Evolutionary conservation across 371 early-diverging fungal genomes (phyloP).

Genomic region (Apophysomyces variabilis): DNA sequence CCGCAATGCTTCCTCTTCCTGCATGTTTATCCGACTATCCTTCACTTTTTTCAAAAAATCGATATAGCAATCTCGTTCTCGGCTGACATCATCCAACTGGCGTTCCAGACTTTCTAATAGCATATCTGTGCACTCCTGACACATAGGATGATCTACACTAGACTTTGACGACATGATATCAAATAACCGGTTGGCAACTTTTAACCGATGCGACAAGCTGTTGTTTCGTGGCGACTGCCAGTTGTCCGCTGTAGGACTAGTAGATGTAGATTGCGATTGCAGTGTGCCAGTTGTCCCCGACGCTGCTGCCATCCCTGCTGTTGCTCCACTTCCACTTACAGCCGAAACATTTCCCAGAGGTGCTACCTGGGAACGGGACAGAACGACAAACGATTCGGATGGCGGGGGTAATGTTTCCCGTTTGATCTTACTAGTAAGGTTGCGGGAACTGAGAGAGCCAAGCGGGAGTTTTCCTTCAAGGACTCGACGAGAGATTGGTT

Average conservation of each 20-base stretch:
- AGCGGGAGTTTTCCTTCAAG: conserved; percentile 1
- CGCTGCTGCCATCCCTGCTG: conserved; percentile 4
- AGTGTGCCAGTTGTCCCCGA: background rate
- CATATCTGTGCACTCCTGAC: conserved; percentile 88
- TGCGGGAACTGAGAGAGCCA: background rate
- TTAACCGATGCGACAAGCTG: conserved; percentile 60
- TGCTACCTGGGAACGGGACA: conserved; percentile 46
- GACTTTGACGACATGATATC: conserved; percentile 73
- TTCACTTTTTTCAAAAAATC: conserved; percentile 68
- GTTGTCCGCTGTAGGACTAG: conserved; percentile 28
- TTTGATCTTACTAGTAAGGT: conserved; percentile 12
- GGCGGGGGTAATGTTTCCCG: conserved; percentile 38
- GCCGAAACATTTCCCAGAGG: conserved; percentile 16
- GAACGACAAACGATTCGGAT: conserved; percentile 62
- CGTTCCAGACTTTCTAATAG: conserved; percentile 71
- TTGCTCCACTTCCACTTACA: background rate
- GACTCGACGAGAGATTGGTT: conserved; percentile 11
- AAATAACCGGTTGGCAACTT: conserved; percentile 70
- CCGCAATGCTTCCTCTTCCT: conserved; percentile 48
- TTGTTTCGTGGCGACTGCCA: conserved; percentile 37
- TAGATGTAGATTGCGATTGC: background rate
- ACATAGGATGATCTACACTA: conserved; percentile 85
- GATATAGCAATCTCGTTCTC: conserved; percentile 79
- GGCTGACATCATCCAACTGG: conserved; percentile 68
- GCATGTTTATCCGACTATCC: conserved; percentile 54